Evolutionary conservation across 176 grass and related monocot species (phyloP), one percentile per base, ranked within the genome.

Genomic region (Oryza punctata): DNA sequence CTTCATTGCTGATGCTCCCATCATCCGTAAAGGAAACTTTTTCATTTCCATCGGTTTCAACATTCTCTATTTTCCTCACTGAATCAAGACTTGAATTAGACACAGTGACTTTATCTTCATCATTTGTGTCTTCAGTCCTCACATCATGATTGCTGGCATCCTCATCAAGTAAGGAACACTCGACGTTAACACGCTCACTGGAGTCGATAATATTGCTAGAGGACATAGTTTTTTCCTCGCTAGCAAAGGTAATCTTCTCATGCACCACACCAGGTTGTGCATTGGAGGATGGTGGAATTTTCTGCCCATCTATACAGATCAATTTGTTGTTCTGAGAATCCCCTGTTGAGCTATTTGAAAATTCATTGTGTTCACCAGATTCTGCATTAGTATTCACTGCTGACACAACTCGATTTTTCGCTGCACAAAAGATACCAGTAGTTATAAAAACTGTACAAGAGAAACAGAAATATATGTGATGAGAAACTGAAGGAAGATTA

Each of bases 391-490:
- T 4, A 61, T 24, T 61, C 8, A 11, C 9, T 61, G 18, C 8
- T 61, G 57, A n/a, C 8, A 4, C 57, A 4, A 24, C 57, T 23
- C n/a, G 57, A 61, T 61, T 24, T 61, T 61, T 94, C 0, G 87
- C 90, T 94, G 93, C 90, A 59, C 54, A 12, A 32, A 1, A 71
- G 9, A 71, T 45, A 24, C 32, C 19, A 63, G 14, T 13, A 44
- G n/a, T n/a, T 27, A 84, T 75, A 28, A 91, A 41, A 27, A 69
- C 43, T 54, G 23, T 10, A 73, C 8, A 13, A 26, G 21, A 47
- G 61, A 76, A 46, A 21, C n/a, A 43, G 7, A 70, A 75, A 19
- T 23, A 19, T 45, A 38, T 64, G 65, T 18, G 63, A 11, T 3
- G 1, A 77, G 26, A 19, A 63, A 70, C 4, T 3, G 26, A 29